These are phyloP conservation scores for Ophiocordyceps camponoti-floridani DNA, from an alignment of 2,329 filamentous ascomycete species.

Conservation along the genomic window DNA sequence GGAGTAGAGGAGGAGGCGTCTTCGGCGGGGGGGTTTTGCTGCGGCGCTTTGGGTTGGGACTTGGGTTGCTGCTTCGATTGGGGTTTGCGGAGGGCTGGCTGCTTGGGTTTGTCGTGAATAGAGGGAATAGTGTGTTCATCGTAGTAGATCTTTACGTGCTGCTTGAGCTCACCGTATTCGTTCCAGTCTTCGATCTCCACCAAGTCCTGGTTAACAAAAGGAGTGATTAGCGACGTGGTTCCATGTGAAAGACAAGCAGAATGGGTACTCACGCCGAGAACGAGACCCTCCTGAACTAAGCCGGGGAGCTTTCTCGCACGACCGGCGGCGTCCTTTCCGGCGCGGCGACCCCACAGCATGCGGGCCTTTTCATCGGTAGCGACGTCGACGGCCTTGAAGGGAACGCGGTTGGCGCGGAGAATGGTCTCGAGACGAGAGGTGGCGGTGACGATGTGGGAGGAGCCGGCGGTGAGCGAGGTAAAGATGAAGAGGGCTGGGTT, in stretches of 20 bases:
- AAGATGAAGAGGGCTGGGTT: constrained; percentile 79
- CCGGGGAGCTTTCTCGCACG: constrained; percentile 64
- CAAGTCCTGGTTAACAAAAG: constrained; percentile 45
- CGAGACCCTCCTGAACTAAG: constrained; percentile 69
- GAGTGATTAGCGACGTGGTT: neutral
- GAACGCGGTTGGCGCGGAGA: constrained; percentile 81
- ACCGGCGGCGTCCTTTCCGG: constrained; percentile 49
- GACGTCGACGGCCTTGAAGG: constrained; percentile 82
- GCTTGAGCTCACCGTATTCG: constrained; percentile 87
- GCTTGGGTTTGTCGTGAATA: constrained; percentile 28
- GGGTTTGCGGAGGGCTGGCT: neutral
- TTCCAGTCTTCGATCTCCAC: constrained; percentile 98
- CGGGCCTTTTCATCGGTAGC: constrained; percentile 79
- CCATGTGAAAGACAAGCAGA: neutral
- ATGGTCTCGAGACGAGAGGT: constrained; percentile 94
- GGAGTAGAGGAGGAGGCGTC: constrained; percentile 3
- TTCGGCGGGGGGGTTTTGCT: constrained; percentile 8
- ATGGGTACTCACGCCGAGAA: constrained; percentile 56
- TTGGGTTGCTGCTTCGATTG: neutral
- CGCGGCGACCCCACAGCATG: constrained; percentile 72
- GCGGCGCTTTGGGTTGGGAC: neutral
- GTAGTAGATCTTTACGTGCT: constrained; percentile 57
- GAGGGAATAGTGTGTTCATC: constrained; percentile 42
- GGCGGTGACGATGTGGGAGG: constrained; percentile 88
- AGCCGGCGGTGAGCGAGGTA: constrained; percentile 88